These are phyloP conservation scores for Penicillium sp. DNA, from an alignment of 2,329 filamentous ascomycete species.

Conservation along the genomic window DNA sequence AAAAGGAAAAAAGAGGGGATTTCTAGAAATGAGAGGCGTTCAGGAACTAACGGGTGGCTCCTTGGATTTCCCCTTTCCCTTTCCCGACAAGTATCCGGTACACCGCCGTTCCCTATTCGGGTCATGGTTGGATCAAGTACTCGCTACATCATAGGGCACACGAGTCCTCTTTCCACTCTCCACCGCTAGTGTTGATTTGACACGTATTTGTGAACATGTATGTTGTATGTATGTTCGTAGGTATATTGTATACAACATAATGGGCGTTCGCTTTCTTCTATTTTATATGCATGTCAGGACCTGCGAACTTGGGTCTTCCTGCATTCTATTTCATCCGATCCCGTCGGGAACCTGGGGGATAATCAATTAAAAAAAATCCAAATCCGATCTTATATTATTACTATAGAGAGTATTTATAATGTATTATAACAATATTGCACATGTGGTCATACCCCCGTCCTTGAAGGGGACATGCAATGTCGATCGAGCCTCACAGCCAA, in stretches of 20 bases:
- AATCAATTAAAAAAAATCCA: background rate
- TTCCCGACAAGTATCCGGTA: constrained; percentile 1
- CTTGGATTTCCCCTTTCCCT: constrained; percentile 7
- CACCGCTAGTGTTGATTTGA: constrained; percentile 12
- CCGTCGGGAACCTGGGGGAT: background rate
- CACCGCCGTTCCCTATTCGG: constrained; percentile 1
- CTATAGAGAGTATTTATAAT: background rate
- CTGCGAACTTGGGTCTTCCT: background rate
- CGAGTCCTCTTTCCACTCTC: background rate
- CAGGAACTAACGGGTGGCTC: constrained; percentile 11
- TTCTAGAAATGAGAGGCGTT: constrained; percentile 5
- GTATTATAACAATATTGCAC: constrained; percentile 1
- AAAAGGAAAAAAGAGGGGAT: constrained; percentile 1
- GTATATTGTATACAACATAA: too few species aligned
- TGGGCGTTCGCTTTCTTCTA: too few species aligned
- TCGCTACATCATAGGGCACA: background rate
- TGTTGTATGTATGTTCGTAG: too few species aligned
- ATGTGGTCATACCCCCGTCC: constrained; percentile 4
- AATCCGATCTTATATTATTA: background rate
- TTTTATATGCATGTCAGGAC: background rate
- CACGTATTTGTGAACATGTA: constrained; percentile 10
- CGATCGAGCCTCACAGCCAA: constrained; percentile 25
- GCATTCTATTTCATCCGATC: background rate
- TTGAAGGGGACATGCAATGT: constrained; percentile 27
- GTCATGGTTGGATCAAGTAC: background rate